Conservation (phyloP, 805 yeast species). For the Metschnikowia koreensis region DNA sequence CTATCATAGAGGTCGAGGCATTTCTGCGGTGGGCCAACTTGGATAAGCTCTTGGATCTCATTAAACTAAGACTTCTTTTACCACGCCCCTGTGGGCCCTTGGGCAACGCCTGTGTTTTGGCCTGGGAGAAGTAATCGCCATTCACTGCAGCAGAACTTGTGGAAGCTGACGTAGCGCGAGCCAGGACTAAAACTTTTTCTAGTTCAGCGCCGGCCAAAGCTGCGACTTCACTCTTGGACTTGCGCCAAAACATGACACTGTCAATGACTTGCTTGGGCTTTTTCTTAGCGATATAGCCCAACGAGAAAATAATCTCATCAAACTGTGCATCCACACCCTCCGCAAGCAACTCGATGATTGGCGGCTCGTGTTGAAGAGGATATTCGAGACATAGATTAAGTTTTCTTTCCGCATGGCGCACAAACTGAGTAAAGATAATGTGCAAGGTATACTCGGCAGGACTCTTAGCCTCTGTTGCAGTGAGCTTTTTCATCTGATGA, state of each 20-base stretch:
- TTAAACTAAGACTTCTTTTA: slow-evolving; percentile 40
- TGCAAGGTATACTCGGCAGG: slow-evolving; percentile 92
- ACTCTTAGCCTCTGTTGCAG: slow-evolving; percentile 58
- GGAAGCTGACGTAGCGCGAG: slow-evolving; percentile 17
- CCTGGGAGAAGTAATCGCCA: not conserved
- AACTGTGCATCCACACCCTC: slow-evolving; percentile 85
- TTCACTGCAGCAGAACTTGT: not conserved
- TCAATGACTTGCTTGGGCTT: slow-evolving; percentile 96
- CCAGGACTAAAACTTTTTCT: slow-evolving; percentile 30
- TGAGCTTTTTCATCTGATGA: slow-evolving; percentile 30
- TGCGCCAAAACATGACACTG: slow-evolving; percentile 97
- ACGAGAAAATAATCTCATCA: slow-evolving; percentile 78
- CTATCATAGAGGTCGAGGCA: slow-evolving; percentile 41
- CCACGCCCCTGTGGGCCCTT: slow-evolving; percentile 18
- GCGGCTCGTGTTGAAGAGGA: slow-evolving; percentile 71
- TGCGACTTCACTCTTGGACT: slow-evolving; percentile 86
- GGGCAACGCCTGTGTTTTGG: slow-evolving; percentile 3
- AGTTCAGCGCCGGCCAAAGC: slow-evolving; percentile 42
- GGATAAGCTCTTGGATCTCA: slow-evolving; percentile 40
- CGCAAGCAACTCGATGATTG: slow-evolving; percentile 65
- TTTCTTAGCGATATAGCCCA: slow-evolving; percentile 86
- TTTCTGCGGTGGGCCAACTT: slow-evolving; percentile 47
- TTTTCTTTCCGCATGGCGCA: slow-evolving; percentile 88
- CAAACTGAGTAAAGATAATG: slow-evolving; percentile 92
- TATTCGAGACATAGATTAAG: slow-evolving; percentile 67